Evolutionary conservation across 1,284 basidiomycete genomes (phyloP).

Genomic region (Ustilago crameri): DNA sequence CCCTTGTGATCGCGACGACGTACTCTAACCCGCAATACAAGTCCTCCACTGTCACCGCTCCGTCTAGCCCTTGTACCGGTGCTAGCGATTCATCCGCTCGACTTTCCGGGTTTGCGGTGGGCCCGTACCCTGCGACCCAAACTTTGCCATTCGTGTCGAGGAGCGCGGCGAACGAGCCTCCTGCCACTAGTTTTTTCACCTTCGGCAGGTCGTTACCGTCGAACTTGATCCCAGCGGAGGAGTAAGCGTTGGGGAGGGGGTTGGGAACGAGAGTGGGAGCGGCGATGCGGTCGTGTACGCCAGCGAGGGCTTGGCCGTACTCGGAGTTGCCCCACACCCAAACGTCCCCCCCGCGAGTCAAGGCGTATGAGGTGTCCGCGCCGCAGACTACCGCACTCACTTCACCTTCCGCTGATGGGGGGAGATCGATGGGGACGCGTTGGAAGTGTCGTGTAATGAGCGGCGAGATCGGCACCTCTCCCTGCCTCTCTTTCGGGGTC

Average conservation of each 20-base stretch:
- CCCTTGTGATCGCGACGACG: constrained; percentile 15
- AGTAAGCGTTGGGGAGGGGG: constrained; percentile 14
- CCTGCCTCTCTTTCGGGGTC: neutral
- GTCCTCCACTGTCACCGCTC: neutral
- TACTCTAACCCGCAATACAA: constrained; percentile 34
- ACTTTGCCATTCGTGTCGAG: constrained; percentile 27
- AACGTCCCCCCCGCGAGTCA: constrained; percentile 17
- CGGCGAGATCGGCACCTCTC: constrained; percentile 22
- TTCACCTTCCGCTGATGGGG: neutral
- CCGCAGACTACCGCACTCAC: constrained; percentile 29
- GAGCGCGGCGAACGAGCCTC: constrained; percentile 30
- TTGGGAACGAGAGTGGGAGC: constrained; percentile 11
- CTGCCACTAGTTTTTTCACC: constrained; percentile 24
- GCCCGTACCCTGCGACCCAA: constrained; percentile 29
- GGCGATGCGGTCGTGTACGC: constrained; percentile 23
- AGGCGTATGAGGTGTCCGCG: constrained; percentile 51
- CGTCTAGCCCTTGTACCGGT: neutral
- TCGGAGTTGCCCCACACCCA: constrained; percentile 60
- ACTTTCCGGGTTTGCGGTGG: neutral
- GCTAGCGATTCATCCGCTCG: neutral
- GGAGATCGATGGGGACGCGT: neutral
- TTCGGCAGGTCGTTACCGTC: neutral
- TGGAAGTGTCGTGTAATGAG: constrained; percentile 12
- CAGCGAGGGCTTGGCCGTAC: constrained; percentile 49
- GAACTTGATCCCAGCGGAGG: neutral